These are phyloP conservation scores for Ochromonas danica DNA, from an alignment of 108 stramenopile genomes.

Conservation along the genomic window DNA sequence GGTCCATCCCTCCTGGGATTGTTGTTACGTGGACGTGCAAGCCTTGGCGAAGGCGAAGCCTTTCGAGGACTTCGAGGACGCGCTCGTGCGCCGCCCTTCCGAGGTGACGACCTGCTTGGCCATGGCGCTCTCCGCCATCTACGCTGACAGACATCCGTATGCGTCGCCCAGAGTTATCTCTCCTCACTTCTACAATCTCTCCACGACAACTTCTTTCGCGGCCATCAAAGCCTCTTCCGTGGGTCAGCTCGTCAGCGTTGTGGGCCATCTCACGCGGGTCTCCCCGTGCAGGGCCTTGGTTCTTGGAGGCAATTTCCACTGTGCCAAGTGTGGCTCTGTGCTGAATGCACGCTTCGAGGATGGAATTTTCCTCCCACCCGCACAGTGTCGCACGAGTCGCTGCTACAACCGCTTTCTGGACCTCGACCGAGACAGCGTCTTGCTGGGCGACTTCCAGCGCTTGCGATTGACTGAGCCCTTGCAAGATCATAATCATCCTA, in stretches of 20 bases:
- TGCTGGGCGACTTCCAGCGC: slow-evolving; percentile 3
- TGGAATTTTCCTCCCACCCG: slow-evolving; percentile 1
- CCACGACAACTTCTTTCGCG: background rate
- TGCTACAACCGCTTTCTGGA: slow-evolving; percentile 13
- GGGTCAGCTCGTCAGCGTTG: background rate
- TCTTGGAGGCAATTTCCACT: slow-evolving; percentile 6
- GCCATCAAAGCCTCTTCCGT: background rate
- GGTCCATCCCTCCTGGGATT: background rate
- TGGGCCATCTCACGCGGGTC: background rate
- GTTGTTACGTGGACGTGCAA: background rate
- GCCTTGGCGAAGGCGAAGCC: background rate
- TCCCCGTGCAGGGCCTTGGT: background rate
- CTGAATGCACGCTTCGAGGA: background rate
- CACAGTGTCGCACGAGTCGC: background rate
- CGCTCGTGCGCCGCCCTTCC: background rate
- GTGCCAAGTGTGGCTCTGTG: background rate
- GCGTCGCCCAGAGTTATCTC: background rate
- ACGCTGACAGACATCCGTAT: background rate
- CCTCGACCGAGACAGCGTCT: background rate
- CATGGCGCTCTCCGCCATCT: background rate
- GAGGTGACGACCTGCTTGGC: background rate
- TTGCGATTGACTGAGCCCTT: background rate
- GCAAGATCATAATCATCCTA: no score
- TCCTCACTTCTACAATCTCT: background rate
- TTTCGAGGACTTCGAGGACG: background rate